Evolutionary conservation across 805 yeast species (phyloP).

Genomic region (Wickerhamiella kurtzmanii): DNA sequence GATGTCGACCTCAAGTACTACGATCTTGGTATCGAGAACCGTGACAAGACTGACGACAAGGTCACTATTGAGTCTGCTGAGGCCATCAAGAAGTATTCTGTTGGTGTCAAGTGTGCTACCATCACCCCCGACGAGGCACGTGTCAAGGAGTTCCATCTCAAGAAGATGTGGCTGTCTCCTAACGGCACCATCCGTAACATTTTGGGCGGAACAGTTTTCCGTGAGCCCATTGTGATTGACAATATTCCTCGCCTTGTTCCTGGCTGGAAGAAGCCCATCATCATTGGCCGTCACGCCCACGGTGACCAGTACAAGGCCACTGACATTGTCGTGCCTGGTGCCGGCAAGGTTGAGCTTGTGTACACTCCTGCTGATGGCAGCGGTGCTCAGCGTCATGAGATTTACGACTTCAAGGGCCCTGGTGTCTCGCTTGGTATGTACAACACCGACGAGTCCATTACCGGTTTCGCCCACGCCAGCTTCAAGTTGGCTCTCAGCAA

Average conservation of each 20-base stretch:
- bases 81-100: slow-evolving; percentile 78
- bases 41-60: slow-evolving; percentile 79
- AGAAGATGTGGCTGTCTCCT: slow-evolving; percentile 96
- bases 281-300: slow-evolving; percentile 93
- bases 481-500: slow-evolving; percentile 75
- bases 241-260: slow-evolving; percentile 78
- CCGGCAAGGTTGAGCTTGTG: slow-evolving; percentile 66
- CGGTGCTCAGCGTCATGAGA: slow-evolving; percentile 41
- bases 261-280: slow-evolving; percentile 89
- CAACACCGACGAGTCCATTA: slow-evolving; percentile 84
- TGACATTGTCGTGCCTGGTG: slow-evolving; percentile 62
- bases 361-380: slow-evolving; percentile 60
- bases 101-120: slow-evolving; percentile 95
- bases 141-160: slow-evolving; percentile 76
- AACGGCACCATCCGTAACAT: slow-evolving; percentile 95
- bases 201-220: slow-evolving; percentile 90
- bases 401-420: slow-evolving; percentile 53
- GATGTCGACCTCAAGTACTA: slow-evolving; percentile 83
- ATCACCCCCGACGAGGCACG: slow-evolving; percentile 92
- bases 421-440: slow-evolving; percentile 90
- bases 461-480: slow-evolving; percentile 84
- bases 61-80: slow-evolving; percentile 82
- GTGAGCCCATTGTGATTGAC: slow-evolving; percentile 90
- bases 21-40: slow-evolving; percentile 73
- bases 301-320: slow-evolving; percentile 96